phyloP scores from a whole-genome alignment of 495 filamentous ascomycete species.

The Tirmania nivea region DNA sequence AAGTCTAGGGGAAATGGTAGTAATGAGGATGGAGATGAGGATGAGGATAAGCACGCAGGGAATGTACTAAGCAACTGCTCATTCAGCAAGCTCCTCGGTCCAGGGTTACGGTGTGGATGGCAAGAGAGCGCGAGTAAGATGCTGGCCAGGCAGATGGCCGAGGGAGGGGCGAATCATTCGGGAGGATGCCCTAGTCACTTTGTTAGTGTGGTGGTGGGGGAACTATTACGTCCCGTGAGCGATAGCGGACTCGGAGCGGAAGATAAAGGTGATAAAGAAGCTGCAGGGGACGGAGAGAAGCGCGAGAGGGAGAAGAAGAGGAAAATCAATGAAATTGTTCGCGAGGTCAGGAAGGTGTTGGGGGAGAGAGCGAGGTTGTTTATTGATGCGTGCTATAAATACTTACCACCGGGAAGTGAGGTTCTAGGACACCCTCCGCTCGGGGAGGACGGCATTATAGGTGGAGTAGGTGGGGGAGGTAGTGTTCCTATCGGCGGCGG shows the following conservation, averaged over 20 bases:
- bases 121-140: conserved; percentile 28
- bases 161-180: conserved; percentile 12
- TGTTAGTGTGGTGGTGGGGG: conserved; percentile 4
- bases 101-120: conserved; percentile 66
- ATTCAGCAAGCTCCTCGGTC: conserved; percentile 68
- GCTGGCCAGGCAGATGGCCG: conserved; percentile 9
- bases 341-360: background rate
- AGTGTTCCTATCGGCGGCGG: conserved; percentile 6
- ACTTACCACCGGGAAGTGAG: conserved; percentile 7
- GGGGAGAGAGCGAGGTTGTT: background rate
- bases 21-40: background rate
- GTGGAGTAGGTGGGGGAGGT: too few relatives aligned
- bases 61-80: conserved; percentile 61
- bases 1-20: background rate
- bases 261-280: background rate
- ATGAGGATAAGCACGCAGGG: conserved; percentile 33
- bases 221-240: conserved; percentile 8
- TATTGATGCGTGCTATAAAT: conserved; percentile 1
- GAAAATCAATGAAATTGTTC: background rate
- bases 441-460: too few relatives aligned
- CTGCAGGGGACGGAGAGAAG: background rate
- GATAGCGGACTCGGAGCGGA: conserved; percentile 3
- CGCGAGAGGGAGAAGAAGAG: background rate
- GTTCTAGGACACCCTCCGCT: conserved; percentile 2
- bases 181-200: conserved; percentile 16